These are phyloP conservation scores for Fomitopsis serialis DNA, from an alignment of 768 basidiomycete genomes.

Conservation along the genomic window DNA sequence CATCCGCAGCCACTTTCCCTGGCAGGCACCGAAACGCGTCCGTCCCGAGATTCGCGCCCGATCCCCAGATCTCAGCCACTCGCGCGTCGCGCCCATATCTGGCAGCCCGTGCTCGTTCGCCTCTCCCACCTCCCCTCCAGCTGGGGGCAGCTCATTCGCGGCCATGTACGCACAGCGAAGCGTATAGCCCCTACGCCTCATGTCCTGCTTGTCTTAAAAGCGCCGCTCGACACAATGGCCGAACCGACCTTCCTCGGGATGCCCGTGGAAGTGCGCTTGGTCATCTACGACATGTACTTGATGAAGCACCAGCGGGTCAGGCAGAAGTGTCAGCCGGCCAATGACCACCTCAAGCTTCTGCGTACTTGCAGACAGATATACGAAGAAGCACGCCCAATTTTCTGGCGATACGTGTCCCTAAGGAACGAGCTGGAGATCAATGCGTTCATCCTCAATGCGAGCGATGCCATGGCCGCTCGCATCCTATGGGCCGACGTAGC, in stretches of 20 bases:
- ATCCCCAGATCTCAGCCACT: not conserved
- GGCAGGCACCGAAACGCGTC: too few species aligned
- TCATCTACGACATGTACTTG: constrained; percentile 28
- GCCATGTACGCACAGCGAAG: not conserved
- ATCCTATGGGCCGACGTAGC: constrained; percentile 33
- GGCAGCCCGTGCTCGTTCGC: not conserved
- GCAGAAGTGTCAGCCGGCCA: constrained; percentile 26
- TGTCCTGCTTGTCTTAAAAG: not conserved
- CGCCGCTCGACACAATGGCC: not conserved
- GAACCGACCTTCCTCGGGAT: constrained; percentile 19
- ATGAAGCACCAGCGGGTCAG: constrained; percentile 18
- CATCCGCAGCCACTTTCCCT: not conserved
- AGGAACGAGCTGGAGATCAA: constrained; percentile 32
- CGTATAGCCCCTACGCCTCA: not conserved
- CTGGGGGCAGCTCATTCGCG: not conserved
- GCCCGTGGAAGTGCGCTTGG: constrained; percentile 30
- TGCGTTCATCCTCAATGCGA: constrained; percentile 19
- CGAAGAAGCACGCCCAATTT: constrained; percentile 24
- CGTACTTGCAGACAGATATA: constrained; percentile 26
- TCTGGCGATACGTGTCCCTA: constrained; percentile 32
- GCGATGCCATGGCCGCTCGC: constrained; percentile 14
- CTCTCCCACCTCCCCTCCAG: too few species aligned
- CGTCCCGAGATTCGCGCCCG: not conserved
- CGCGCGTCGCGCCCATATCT: not conserved
- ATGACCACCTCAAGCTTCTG: constrained; percentile 29